Evolutionary conservation across 23 red algal genomes (phyloP).

Genomic region (Gracilaria vermiculophylla): DNA sequence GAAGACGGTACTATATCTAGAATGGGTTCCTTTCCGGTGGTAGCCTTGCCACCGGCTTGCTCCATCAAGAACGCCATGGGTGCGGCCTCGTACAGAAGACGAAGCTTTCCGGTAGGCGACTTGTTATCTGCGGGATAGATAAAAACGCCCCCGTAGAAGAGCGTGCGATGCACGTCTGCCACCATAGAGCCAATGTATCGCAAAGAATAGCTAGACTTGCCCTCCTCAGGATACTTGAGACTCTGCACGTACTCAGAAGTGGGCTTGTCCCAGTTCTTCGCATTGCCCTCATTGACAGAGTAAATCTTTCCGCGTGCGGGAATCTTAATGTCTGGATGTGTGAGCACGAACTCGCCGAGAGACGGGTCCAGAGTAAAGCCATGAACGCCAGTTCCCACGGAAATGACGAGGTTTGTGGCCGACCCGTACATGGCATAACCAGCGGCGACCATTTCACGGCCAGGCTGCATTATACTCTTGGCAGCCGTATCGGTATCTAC

Average conservation of each 20-base stretch:
- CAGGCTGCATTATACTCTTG: conserved; percentile 76
- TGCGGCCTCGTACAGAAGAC: conserved; percentile 94
- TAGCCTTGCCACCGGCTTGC: conserved; percentile 90
- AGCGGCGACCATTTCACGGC: conserved; percentile 84
- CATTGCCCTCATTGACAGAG: conserved; percentile 98
- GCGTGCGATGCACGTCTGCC: conserved; percentile 91
- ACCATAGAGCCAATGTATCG: conserved; percentile 99
- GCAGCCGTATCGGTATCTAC: conserved; percentile 72
- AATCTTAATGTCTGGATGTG: conserved; percentile 95
- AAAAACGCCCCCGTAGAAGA: conserved; percentile 94
- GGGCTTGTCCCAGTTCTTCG: conserved; percentile 86
- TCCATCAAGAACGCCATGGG: conserved; percentile 99
- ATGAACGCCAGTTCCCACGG: conserved; percentile 82
- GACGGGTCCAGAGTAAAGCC: conserved; percentile 97
- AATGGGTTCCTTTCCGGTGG: conserved; percentile 90
- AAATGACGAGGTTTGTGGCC: conserved; percentile 97
- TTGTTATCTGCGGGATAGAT: conserved; percentile 97
- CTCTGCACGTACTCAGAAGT: conserved; percentile 85
- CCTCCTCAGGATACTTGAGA: conserved; percentile 85
- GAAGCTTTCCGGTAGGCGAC: conserved; percentile 84
- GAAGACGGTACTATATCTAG: conserved; percentile 82
- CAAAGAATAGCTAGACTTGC: conserved; percentile 82
- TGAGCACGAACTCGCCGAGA: conserved; percentile 97
- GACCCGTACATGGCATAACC: conserved; percentile 97
- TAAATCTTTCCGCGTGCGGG: conserved; percentile 92